Evolutionary conservation across 1,139 yeast species (phyloP), one percentile per base, ranked within the genome.

Genomic region (Ogataea hybrid): DNA sequence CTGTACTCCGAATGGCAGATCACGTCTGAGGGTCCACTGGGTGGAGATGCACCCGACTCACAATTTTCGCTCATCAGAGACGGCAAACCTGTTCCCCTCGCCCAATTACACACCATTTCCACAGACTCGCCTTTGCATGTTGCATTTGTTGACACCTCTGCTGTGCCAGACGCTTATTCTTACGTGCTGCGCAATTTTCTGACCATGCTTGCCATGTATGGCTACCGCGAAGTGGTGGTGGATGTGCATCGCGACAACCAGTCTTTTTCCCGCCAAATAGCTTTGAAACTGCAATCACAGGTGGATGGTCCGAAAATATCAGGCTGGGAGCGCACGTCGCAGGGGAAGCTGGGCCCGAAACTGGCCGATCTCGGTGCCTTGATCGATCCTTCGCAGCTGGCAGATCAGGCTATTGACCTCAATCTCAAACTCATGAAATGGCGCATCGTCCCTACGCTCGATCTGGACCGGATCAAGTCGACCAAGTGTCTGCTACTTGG

Each of bases 351-450:
- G 11, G 82, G 84, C 0, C 96, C 97, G 0, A 87, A 88, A 56
- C 51, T 84, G 25, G 88, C 95, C 0, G 94, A 92, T 58, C 65
- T 92, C 42, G 89, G 95, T 1, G 68, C 87, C 1, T 68, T 92
- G 36, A 79, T 92, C 35, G 81, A 90, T 58, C 98, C 98, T 0
- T 52, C 70, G 5, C 81, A 84, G 50, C 68, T 92, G 16, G 95
- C 97, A 0, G 85, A 83, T 47, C 97, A 92, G 61, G 94, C 97
- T 0, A 92, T 89, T 4, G 96, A 90, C 61, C 70, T 92, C 45
- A 92, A 92, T 57, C 68, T 94, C 49, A 86, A 86, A 63, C 69
- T 92, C 34, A 94, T 92, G 98, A 89, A 89, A 62, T 92, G 99
- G 99, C 73, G 98, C 52, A 77, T 92, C 21, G 90, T 88, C 1